Evolutionary conservation across 2,329 filamentous ascomycete species (phyloP).

Genomic region (Xylariales sp.): DNA sequence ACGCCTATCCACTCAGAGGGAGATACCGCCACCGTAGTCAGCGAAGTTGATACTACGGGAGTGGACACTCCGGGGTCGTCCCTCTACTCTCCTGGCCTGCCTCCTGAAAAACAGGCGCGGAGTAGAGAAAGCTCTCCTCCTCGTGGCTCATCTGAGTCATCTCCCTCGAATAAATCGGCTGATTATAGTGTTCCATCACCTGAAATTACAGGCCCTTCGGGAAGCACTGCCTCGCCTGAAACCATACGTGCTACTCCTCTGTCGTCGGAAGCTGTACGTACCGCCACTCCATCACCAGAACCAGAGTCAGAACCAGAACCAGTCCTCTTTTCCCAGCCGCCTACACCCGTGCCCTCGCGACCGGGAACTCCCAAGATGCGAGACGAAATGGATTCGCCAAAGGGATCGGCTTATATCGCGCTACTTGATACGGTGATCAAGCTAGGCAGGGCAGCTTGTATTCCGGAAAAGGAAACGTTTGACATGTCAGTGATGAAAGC

Average conservation of each 20-base stretch:
- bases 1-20: constrained; percentile 5
- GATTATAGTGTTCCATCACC: neutral
- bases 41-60: neutral
- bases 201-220: neutral
- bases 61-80: constrained; percentile 2
- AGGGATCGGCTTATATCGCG: neutral
- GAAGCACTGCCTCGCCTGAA: neutral
- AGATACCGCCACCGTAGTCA: constrained; percentile 6
- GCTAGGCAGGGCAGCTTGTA: neutral
- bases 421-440: constrained; percentile 8
- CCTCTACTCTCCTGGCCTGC: constrained; percentile 7
- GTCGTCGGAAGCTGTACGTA: neutral
- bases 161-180: neutral
- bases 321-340: constrained; percentile 1
- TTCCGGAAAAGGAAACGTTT: constrained; percentile 1
- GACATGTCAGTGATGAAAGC: neutral
- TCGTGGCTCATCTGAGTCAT: neutral
- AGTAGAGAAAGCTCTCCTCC: neutral
- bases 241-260: neutral
- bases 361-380: constrained; percentile 2
- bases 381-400: neutral
- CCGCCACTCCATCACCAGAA: no score
- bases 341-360: constrained; percentile 6
- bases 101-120: neutral
- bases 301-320: neutral